Conservation (phyloP, 1,284 basidiomycete species). For the Melampsora americana region DNA sequence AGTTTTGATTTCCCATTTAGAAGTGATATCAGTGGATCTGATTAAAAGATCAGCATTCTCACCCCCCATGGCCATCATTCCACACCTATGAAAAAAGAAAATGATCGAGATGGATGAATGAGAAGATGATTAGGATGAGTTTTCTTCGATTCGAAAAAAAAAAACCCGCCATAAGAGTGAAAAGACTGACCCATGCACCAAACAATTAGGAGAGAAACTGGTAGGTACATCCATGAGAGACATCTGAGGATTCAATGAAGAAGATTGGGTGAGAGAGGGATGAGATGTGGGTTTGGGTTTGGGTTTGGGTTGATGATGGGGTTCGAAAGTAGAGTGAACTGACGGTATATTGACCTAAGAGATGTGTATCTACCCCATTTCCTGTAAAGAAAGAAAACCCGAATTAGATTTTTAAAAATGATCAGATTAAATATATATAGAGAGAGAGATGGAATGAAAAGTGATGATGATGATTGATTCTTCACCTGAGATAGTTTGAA, state of each 20-base stretch:
- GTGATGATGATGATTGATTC: not conserved
- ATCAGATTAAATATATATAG: not conserved
- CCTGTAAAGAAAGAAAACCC: not conserved
- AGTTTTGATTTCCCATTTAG: conserved; percentile 30
- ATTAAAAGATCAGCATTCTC: conserved; percentile 35
- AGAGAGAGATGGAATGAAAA: not conserved
- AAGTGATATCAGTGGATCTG: conserved; percentile 28
- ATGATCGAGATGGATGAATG: too few relatives aligned
- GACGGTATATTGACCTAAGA: conserved; percentile 39
- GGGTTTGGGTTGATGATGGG: too few relatives aligned
- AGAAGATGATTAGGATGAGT: too few relatives aligned
- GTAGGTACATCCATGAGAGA: conserved; percentile 26
- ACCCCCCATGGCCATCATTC: conserved; percentile 41
- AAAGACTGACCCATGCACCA: conserved; percentile 36
- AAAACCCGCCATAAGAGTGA: too few relatives aligned
- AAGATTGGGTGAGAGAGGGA: not conserved
- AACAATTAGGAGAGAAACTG: conserved; percentile 30
- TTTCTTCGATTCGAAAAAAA: too few relatives aligned
- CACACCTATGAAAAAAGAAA: conserved; percentile 15
- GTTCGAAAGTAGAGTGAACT: too few relatives aligned
- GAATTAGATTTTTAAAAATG: not conserved
- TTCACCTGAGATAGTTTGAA: conserved; percentile 41
- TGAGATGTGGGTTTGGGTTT: too few relatives aligned
- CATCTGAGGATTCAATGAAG: conserved; percentile 7
- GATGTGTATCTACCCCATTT: conserved; percentile 37